phyloP scores from a whole-genome alignment of 257 asterid species.

The Haberlea rhodopensis region DNA sequence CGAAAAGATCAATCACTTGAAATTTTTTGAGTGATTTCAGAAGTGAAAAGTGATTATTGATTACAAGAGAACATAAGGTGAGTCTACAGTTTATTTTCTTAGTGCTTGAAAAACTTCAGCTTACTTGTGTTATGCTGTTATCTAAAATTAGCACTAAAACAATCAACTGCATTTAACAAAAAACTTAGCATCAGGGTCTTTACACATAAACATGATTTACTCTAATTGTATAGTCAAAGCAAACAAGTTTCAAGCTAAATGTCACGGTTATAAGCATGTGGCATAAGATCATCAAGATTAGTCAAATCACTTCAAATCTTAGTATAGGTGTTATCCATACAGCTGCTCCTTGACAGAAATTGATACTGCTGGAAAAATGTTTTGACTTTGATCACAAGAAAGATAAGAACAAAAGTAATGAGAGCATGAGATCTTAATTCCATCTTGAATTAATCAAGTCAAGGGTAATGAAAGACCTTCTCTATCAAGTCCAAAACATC shows the following conservation, averaged over 20 bases:
- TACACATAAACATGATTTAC: neutral
- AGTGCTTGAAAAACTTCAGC: slow-evolving; percentile 10
- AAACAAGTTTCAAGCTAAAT: slow-evolving; percentile 7
- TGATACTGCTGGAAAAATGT: slow-evolving; percentile 10
- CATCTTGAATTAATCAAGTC: neutral
- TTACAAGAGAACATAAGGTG: neutral
- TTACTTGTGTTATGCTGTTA: neutral
- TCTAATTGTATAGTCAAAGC: neutral
- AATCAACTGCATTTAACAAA: slow-evolving; percentile 14
- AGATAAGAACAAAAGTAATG: slow-evolving; percentile 23
- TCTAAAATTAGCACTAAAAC: neutral
- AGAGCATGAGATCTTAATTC: neutral
- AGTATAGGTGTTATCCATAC: slow-evolving; percentile 1
- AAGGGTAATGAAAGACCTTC: slow-evolving; percentile 54
- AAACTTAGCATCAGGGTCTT: too few relatives aligned
- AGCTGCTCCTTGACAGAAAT: neutral
- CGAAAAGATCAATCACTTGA: neutral
- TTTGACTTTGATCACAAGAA: slow-evolving; percentile 13
- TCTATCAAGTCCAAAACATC: slow-evolving; percentile 97
- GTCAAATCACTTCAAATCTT: neutral
- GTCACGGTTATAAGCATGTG: neutral
- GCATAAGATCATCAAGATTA: slow-evolving; percentile 8
- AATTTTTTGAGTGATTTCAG: neutral
- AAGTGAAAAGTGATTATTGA: neutral
- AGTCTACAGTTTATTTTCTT: slow-evolving; percentile 5